These are phyloP conservation scores for Cladobotryum protrusum DNA, from an alignment of 2,329 filamentous ascomycete genomes.

Conservation along the genomic window DNA sequence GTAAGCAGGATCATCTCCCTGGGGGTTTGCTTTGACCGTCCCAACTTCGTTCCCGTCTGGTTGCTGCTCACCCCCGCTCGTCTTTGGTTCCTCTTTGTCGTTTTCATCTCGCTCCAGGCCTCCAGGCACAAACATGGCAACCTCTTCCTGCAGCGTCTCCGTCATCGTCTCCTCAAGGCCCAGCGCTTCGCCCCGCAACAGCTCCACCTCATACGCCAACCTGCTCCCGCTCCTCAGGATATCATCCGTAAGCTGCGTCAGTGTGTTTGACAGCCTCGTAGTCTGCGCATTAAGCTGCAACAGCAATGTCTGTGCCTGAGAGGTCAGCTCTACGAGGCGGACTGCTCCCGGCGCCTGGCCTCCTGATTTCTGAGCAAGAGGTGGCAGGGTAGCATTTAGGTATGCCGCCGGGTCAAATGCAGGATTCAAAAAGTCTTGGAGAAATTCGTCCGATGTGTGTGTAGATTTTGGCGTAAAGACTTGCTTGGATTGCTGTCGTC, in stretches of 20 bases:
- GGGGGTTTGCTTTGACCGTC: slow-evolving; percentile 10
- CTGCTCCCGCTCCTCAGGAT: slow-evolving; percentile 84
- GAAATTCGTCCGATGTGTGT: slow-evolving; percentile 64
- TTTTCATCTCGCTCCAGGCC: slow-evolving; percentile 33
- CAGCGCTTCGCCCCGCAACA: slow-evolving; percentile 80
- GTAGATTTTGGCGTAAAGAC: slow-evolving; percentile 45
- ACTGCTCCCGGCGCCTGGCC: slow-evolving; percentile 33
- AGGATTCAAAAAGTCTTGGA: slow-evolving; percentile 68
- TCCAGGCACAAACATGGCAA: slow-evolving; percentile 62
- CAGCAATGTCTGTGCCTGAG: slow-evolving; percentile 75
- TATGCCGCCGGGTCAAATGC: slow-evolving; percentile 80
- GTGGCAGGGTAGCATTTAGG: slow-evolving; percentile 72
- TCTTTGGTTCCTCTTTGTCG: slow-evolving; percentile 15
- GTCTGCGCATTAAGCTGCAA: slow-evolving; percentile 87
- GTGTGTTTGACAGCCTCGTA: slow-evolving; percentile 68
- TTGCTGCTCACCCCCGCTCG: slow-evolving; percentile 15
- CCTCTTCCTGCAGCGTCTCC: slow-evolving; percentile 64
- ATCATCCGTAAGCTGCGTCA: slow-evolving; percentile 90
- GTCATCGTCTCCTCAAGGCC: slow-evolving; percentile 73
- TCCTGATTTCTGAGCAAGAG: slow-evolving; percentile 46
- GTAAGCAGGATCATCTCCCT: slow-evolving; percentile 52
- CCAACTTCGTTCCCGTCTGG: slow-evolving; percentile 18
- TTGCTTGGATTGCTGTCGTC: slow-evolving; percentile 31
- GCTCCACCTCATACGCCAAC: slow-evolving; percentile 89
- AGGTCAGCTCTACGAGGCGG: slow-evolving; percentile 68